Base-by-base conservation (phyloP, 768 basidiomycete species). In the Pleurotus cornucopiae region DNA sequence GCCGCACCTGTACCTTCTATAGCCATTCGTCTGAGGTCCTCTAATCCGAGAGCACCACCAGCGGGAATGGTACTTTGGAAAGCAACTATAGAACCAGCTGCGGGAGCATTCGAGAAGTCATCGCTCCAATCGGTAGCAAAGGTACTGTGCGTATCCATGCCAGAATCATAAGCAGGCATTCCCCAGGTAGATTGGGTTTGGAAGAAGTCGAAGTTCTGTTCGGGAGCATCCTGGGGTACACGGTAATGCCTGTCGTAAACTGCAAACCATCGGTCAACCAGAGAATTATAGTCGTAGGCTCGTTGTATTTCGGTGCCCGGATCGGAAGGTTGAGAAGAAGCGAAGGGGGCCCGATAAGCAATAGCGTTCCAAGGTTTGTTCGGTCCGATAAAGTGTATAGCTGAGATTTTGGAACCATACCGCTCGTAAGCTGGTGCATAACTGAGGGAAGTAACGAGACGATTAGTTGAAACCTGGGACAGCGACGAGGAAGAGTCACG, bases 341-440 rank as follows among this genome's bases (percentile, higher is more conserved):
- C 21, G 65, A 68, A 48, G 1, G 91, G 85, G 7, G 85, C 75
- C 30, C 92, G 86, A 68, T 78, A 85, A 46, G 82, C 69, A 49
- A 94, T 76, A 14, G 84, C 81, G 49, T 84, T 77, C 96, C 97
- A 99, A 12, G 97, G 96, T 73, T 99, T 99, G 70, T 91, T 83
- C n/a, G 85, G 80, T 13, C 96, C 96, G 62, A 98, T 98, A 65
- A 97, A 98, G 70, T 98, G 94, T 57, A 97, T 81, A 56, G 85
- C 86, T 46, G 84, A 83, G 68, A 95, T 95, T 62, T 88, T 79
- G 44, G 89, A 83, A 34, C 94, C 94, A 65, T 89, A 98, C 40
- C 95, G 89, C 68, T 89, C 86, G 69, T 97, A 98, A 11, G 97
- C 97, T 56, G 97, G 97, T 4, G 94, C 94, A 73, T 98, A 99